Evolutionary conservation across 2,329 filamentous ascomycete species (phyloP).

Genomic region (Furcasterigmium furcatum): DNA sequence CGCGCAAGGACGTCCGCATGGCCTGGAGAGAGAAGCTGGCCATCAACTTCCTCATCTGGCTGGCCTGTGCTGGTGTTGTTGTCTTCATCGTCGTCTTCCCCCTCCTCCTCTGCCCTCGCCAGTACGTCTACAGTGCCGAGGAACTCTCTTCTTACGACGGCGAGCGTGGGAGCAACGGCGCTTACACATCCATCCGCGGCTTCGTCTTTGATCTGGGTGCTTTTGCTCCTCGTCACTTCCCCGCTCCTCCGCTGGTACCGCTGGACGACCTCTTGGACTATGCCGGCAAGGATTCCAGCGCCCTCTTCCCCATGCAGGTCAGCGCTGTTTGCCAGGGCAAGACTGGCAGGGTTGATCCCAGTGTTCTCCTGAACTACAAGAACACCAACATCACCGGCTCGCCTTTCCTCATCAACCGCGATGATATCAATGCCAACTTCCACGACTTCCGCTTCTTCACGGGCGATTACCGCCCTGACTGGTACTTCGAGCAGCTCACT

Average conservation of each 20-base stretch:
- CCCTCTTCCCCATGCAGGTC: conserved; percentile 90
- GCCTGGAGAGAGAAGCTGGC: conserved; percentile 97
- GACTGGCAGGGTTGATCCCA: conserved; percentile 59
- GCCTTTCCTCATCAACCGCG: conserved; percentile 58
- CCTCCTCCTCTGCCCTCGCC: conserved; percentile 81
- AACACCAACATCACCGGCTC: conserved; percentile 71
- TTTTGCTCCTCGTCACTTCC: conserved; percentile 78
- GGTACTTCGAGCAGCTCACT: conserved; percentile 88
- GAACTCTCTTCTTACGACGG: conserved; percentile 77
- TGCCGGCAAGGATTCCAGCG: conserved; percentile 81
- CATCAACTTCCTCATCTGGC: conserved; percentile 97
- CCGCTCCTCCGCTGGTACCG: conserved; percentile 27
- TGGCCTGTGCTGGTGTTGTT: conserved; percentile 69
- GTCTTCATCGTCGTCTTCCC: conserved; percentile 95
- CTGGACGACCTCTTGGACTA: conserved; percentile 70
- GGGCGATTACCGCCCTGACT: conserved; percentile 80
- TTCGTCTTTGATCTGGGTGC: conserved; percentile 78
- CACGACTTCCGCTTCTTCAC: conserved; percentile 90
- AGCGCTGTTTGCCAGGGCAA: conserved; percentile 84
- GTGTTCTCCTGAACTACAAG: conserved; percentile 83
- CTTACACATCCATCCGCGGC: conserved; percentile 82
- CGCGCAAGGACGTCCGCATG: conserved; percentile 84
- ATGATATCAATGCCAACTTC: conserved; percentile 74
- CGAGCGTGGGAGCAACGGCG: conserved; percentile 53
- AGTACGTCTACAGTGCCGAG: conserved; percentile 77